Evolutionary conservation across 129 eudicot species (phyloP).

Genomic region (Centrapalus pauciflorus): DNA sequence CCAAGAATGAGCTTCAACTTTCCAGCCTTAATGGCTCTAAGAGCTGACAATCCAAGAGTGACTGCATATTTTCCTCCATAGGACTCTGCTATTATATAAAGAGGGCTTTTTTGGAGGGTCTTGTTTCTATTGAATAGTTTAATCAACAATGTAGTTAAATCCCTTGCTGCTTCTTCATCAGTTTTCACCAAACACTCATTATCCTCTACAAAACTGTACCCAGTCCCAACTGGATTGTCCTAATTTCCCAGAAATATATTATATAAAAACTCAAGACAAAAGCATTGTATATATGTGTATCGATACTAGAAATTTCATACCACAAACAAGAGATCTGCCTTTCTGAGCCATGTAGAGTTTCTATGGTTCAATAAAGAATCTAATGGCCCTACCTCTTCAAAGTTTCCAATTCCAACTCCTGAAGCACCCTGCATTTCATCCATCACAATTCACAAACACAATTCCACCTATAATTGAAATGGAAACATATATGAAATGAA

Average conservation of each 20-base stretch:
- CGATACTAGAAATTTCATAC: constrained; percentile 16
- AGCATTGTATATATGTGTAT: background rate
- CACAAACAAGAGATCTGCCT: constrained; percentile 59
- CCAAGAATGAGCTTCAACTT: constrained; percentile 39
- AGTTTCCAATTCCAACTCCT: constrained; percentile 59
- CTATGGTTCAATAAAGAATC: constrained; percentile 41
- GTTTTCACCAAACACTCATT: constrained; percentile 33
- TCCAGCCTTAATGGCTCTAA: constrained; percentile 35
- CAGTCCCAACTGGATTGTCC: constrained; percentile 71
- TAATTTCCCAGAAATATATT: constrained; percentile 11
- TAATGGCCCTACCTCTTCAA: constrained; percentile 48
- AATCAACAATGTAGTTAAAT: constrained; percentile 36
- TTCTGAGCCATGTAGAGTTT: constrained; percentile 53
- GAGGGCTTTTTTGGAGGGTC: constrained; percentile 42
- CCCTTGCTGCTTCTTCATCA: constrained; percentile 52
- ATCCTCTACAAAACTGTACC: constrained; percentile 55
- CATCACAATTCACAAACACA: background rate
- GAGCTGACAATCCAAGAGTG: constrained; percentile 50
- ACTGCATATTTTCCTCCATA: constrained; percentile 62
- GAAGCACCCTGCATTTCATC: constrained; percentile 43
- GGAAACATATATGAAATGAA: background rate
- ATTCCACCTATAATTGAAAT: background rate
- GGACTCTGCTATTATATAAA: constrained; percentile 50
- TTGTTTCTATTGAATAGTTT: constrained; percentile 31
- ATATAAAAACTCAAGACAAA: background rate